Percentiles rank a stretch among this genome's conserved stretches.
Evolutionary conservation across 768 basidiomycete species (phyloP).

Genomic region (Russula sp.): DNA sequence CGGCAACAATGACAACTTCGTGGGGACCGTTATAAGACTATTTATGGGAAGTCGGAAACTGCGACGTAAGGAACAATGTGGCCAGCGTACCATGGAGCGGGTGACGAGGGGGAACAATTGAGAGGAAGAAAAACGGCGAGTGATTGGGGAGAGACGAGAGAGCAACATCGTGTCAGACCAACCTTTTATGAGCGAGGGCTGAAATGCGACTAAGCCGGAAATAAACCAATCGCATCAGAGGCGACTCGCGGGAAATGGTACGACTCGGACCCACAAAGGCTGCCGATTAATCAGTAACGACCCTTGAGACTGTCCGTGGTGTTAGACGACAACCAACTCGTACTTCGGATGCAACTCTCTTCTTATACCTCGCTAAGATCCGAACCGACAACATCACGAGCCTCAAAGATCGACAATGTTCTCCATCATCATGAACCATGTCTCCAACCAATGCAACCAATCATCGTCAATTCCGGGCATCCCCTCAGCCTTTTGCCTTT

Average conservation of each 20-base stretch:
- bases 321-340: neutral
- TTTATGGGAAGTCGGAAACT: constrained; percentile 14
- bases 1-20: constrained; percentile 92
- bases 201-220: constrained; percentile 30
- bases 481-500: constrained; percentile 40
- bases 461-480: constrained; percentile 31
- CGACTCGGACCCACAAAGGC: constrained; percentile 22
- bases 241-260: constrained; percentile 24
- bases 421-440: constrained; percentile 76
- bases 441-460: constrained; percentile 55
- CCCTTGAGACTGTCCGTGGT: neutral
- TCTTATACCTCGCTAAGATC: constrained; percentile 8
- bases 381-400: neutral
- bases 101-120: constrained; percentile 34
- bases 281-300: constrained; percentile 21
- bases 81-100: constrained; percentile 35
- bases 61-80: neutral
- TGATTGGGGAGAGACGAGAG: constrained; percentile 42
- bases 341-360: neutral
- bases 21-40: constrained; percentile 46
- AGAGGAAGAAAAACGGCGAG: constrained; percentile 38
- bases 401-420: constrained; percentile 55
- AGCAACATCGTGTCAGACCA: constrained; percentile 16
- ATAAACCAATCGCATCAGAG: constrained; percentile 30
- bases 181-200: constrained; percentile 7